These are phyloP conservation scores for Orychophragmus violaceus DNA, from an alignment of 345 rosid genomes.

Conservation along the genomic window DNA sequence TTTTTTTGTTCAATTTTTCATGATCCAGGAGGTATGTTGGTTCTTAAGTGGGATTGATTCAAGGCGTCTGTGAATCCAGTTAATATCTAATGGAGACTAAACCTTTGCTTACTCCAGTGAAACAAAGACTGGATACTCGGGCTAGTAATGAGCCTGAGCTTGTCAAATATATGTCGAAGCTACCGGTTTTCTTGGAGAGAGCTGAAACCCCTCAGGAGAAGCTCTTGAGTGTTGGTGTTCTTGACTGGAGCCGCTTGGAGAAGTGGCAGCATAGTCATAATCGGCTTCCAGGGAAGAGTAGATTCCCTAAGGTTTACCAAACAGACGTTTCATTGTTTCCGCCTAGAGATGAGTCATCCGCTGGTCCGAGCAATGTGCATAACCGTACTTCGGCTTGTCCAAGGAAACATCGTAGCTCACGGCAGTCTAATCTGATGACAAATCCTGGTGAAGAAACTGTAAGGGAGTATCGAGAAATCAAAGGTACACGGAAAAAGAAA, in stretches of 20 bases:
- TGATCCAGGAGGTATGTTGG: slow-evolving; percentile 3
- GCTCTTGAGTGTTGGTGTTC: slow-evolving; percentile 79
- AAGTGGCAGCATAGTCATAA: slow-evolving; percentile 68
- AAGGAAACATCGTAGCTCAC: slow-evolving; percentile 35
- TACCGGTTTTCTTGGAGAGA: slow-evolving; percentile 78
- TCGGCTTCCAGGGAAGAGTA: slow-evolving; percentile 30
- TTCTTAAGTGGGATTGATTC: not conserved
- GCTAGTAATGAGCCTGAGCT: slow-evolving; percentile 54
- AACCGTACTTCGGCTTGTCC: slow-evolving; percentile 38
- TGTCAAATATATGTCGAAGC: slow-evolving; percentile 79
- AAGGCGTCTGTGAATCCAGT: slow-evolving; percentile 13
- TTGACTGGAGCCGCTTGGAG: slow-evolving; percentile 84
- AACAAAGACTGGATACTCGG: slow-evolving; percentile 9
- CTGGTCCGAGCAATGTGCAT: slow-evolving; percentile 40
- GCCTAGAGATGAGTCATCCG: slow-evolving; percentile 45
- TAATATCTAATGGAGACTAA: slow-evolving; percentile 20
- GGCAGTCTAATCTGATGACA: slow-evolving; percentile 40
- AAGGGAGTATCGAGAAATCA: slow-evolving; percentile 29
- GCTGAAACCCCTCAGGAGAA: slow-evolving; percentile 49
- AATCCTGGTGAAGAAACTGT: slow-evolving; percentile 29
- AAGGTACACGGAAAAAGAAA: slow-evolving; percentile 15
- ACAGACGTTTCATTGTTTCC: slow-evolving; percentile 37
- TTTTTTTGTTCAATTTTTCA: not conserved
- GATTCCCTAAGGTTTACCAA: slow-evolving; percentile 43
- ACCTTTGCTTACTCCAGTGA: slow-evolving; percentile 3